Evolutionary conservation across 2,329 filamentous ascomycete genomes (phyloP).

Genomic region (Huntiella abstrusa): DNA sequence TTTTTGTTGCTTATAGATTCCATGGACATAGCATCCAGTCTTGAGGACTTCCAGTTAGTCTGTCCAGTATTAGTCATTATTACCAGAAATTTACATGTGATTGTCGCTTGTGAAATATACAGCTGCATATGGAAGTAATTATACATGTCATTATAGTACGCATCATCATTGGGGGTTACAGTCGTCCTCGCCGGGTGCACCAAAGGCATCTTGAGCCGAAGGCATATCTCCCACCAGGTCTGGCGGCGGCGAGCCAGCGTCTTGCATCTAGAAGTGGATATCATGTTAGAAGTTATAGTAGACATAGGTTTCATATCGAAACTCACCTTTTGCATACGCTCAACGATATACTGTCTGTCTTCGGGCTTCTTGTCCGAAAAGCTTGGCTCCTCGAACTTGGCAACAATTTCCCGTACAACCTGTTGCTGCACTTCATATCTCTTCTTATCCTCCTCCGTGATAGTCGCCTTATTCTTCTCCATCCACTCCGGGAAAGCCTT

Average conservation of each 20-base stretch:
- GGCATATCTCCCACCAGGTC: conserved; percentile 85
- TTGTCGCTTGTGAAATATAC: no score
- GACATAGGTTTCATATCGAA: conserved; percentile 1
- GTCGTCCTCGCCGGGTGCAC: conserved; percentile 35
- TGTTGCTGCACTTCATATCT: conserved; percentile 65
- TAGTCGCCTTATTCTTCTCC: conserved; percentile 49
- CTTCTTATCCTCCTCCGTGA: conserved; percentile 51
- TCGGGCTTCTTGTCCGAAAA: conserved; percentile 68
- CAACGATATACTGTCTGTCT: conserved; percentile 83
- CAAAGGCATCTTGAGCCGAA: conserved; percentile 55
- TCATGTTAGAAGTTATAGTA: background rate
- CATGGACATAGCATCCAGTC: conserved; percentile 4
- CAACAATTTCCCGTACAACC: conserved; percentile 71
- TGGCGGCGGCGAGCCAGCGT: conserved; percentile 69
- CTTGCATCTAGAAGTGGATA: conserved; percentile 62
- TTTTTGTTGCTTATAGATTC: conserved; percentile 11
- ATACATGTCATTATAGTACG: no score
- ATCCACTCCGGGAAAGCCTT: conserved; percentile 88
- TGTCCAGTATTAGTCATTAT: no score
- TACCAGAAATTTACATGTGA: no score
- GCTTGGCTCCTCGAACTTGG: conserved; percentile 62
- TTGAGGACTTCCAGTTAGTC: background rate
- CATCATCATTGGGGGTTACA: conserved; percentile 38
- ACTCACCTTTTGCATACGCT: conserved; percentile 88
- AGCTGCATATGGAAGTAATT: no score